phyloP scores from a whole-genome alignment of 441 rosid species.

The Corymbia calophylla region DNA sequence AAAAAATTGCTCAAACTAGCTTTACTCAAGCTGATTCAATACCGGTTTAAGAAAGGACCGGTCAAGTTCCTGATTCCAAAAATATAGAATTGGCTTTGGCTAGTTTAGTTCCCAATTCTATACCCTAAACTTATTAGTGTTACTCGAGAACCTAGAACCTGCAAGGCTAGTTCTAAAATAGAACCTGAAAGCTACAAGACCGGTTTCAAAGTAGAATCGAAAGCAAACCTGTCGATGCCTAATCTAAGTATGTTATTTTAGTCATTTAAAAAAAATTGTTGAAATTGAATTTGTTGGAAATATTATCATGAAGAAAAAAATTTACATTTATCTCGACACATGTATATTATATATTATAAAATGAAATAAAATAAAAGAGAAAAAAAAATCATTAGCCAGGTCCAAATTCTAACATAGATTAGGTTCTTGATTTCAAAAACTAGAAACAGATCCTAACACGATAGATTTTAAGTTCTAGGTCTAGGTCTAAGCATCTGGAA shows the following conservation, averaged over 20 bases:
- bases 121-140: background rate
- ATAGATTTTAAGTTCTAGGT: background rate
- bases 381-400: too few relatives aligned
- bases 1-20: background rate
- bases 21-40: background rate
- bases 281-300: too few relatives aligned
- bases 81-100: background rate
- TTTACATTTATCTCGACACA: background rate
- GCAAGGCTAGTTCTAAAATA: background rate
- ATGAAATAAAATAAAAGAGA: too few relatives aligned
- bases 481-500: background rate
- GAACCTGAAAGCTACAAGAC: background rate
- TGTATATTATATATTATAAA: too few relatives aligned
- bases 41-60: background rate
- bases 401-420: background rate
- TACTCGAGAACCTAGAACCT: background rate
- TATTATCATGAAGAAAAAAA: background rate
- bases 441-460: background rate
- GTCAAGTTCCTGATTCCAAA: background rate
- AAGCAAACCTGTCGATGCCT: background rate
- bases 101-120: background rate
- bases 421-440: background rate
- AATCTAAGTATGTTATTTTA: background rate
- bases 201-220: background rate
- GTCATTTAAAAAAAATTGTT: background rate